phyloP scores from a whole-genome alignment of 208 protist genomes.

The Acanthamoeba royreba region DNA sequence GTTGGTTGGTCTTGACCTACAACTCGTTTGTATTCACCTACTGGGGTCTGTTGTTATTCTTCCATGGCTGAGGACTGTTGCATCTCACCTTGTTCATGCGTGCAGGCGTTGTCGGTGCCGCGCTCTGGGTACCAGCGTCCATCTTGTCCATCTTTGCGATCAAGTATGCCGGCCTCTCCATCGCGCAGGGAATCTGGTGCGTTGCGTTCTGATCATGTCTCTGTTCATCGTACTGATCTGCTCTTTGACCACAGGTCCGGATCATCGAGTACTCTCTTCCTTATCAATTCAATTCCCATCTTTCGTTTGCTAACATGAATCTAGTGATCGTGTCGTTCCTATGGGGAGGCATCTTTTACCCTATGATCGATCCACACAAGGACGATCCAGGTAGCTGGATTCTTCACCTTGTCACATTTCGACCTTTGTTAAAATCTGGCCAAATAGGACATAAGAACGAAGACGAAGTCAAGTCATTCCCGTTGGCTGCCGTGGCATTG shows the following conservation, averaged over 20 bases:
- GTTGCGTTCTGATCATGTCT: neutral
- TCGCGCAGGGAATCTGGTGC: conserved; percentile 28
- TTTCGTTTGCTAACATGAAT: neutral
- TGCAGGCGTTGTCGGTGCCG: neutral
- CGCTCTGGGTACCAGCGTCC: conserved; percentile 32
- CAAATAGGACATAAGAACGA: neutral
- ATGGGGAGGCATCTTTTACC: neutral
- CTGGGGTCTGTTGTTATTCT: neutral
- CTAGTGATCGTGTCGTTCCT: neutral
- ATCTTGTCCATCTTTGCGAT: conserved; percentile 45
- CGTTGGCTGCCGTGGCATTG: neutral
- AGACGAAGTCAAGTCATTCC: neutral
- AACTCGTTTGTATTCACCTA: conserved; percentile 35
- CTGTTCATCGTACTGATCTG: neutral
- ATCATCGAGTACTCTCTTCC: neutral
- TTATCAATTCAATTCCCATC: neutral
- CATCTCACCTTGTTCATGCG: neutral
- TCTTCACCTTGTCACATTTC: neutral
- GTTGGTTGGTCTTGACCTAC: conserved; percentile 44
- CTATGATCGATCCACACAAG: conserved; percentile 17
- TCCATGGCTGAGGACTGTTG: neutral
- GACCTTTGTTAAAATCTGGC: neutral
- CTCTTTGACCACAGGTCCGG: neutral
- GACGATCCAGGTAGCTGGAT: neutral
- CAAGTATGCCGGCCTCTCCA: neutral